Evolutionary conservation across 2,329 filamentous ascomycete genomes (phyloP).

Genomic region (Cephalotrichum gorgonifer): DNA sequence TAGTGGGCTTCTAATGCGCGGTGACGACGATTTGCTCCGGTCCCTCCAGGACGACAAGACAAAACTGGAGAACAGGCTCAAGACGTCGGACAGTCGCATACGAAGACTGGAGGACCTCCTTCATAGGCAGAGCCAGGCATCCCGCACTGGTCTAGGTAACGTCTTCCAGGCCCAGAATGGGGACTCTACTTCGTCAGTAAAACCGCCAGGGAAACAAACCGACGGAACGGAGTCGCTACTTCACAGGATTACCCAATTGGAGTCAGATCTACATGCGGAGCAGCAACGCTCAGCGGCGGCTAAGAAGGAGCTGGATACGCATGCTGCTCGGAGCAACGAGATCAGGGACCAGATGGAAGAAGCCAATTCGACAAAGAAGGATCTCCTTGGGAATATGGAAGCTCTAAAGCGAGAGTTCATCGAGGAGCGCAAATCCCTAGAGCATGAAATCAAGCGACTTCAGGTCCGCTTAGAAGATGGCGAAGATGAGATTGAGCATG

Average conservation of each 20-base stretch:
- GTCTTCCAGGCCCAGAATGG: slow-evolving; percentile 41
- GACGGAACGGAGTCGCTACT: slow-evolving; percentile 35
- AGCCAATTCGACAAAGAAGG: slow-evolving; percentile 82
- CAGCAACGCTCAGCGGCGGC: slow-evolving; percentile 56
- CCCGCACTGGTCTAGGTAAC: slow-evolving; percentile 40
- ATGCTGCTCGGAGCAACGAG: slow-evolving; percentile 46
- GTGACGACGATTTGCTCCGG: slow-evolving; percentile 72
- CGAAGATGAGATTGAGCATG: slow-evolving; percentile 83
- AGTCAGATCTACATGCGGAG: slow-evolving; percentile 67
- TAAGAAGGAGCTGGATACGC: slow-evolving; percentile 57
- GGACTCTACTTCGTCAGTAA: slow-evolving; percentile 2
- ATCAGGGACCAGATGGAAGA: slow-evolving; percentile 68
- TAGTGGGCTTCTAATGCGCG: slow-evolving; percentile 73
- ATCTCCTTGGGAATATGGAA: slow-evolving; percentile 90
- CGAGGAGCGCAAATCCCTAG: slow-evolving; percentile 72
- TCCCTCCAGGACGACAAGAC: slow-evolving; percentile 75
- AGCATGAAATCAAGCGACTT: slow-evolving; percentile 67
- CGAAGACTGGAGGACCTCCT: slow-evolving; percentile 85
- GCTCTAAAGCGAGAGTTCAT: slow-evolving; percentile 82
- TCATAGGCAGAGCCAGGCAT: slow-evolving; percentile 64
- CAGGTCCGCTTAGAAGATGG: slow-evolving; percentile 74
- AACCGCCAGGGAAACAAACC: slow-evolving; percentile 11
- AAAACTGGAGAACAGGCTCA: slow-evolving; percentile 62
- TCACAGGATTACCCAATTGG: slow-evolving; percentile 51
- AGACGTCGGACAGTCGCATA: slow-evolving; percentile 80